Conservation (phyloP, 1,284 basidiomycete species). For the Vanrija pseudolonga region DNA sequence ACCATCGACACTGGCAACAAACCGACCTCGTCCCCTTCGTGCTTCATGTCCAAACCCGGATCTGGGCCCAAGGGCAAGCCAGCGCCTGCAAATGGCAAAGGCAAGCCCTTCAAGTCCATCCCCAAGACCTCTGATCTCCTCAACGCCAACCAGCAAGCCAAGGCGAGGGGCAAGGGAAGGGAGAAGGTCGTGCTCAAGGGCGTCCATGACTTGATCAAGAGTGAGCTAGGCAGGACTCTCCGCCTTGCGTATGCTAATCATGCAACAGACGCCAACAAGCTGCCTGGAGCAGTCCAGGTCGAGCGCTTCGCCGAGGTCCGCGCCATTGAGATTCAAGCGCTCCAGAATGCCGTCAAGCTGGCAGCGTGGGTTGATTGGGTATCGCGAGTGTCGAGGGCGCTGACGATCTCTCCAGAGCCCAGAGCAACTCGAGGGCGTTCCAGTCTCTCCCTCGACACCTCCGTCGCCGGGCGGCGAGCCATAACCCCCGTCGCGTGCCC, state of each 20-base stretch:
- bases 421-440: constrained; percentile 75
- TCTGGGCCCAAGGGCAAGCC: not conserved
- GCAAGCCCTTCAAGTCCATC: constrained; percentile 25
- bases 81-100: not conserved
- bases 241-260: not conserved
- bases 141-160: constrained; percentile 14
- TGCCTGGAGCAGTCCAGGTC: constrained; percentile 74
- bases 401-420: constrained; percentile 35
- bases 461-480: constrained; percentile 82
- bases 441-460: constrained; percentile 85
- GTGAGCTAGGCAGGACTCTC: constrained; percentile 14
- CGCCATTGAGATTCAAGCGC: constrained; percentile 78
- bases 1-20: not conserved
- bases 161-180: constrained; percentile 32
- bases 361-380: constrained; percentile 57
- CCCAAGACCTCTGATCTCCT: constrained; percentile 34
- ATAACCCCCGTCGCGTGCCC: constrained; percentile 86
- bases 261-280: constrained; percentile 55
- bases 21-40: not conserved
- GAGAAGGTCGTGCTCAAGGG: constrained; percentile 28
- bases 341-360: constrained; percentile 76
- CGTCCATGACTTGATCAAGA: constrained; percentile 23
- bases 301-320: constrained; percentile 83
- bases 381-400: not conserved
- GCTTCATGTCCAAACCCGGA: constrained; percentile 3